Percentiles rank a stretch among this genome's conserved stretches.
These are phyloP conservation scores for Saccharomyces hybrid DNA, from an alignment of 1,139 yeast species.

Conservation along the genomic window DNA sequence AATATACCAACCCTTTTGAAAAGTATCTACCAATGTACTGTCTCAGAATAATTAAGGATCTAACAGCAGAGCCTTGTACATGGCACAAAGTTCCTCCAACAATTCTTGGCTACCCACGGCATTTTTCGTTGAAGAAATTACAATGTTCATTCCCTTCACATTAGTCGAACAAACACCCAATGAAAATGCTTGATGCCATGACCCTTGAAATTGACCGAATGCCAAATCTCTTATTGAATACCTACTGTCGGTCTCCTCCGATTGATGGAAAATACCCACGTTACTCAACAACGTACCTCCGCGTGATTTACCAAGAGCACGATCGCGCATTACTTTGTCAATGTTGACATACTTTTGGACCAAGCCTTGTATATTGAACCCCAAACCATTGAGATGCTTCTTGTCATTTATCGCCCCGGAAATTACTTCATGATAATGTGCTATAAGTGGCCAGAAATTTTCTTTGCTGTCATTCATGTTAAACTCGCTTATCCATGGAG, in stretches of 20 bases:
- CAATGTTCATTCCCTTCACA: slow-evolving; percentile 8
- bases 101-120: slow-evolving; percentile 4
- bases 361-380: slow-evolving; percentile 5
- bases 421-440: slow-evolving; percentile 6
- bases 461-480: slow-evolving; percentile 5
- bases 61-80: slow-evolving; percentile 3
- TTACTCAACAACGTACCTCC: neutral
- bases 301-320: neutral
- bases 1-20: neutral
- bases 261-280: neutral
- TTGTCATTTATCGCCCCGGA: slow-evolving; percentile 2
- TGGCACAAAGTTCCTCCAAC: slow-evolving; percentile 3
- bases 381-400: slow-evolving; percentile 1
- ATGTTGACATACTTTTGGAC: neutral
- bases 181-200: slow-evolving; percentile 2
- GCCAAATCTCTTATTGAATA: slow-evolving; percentile 5
- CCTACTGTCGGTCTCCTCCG: neutral
- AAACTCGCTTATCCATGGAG: slow-evolving; percentile 8
- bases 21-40: neutral
- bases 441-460: slow-evolving; percentile 7
- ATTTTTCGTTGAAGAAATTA: slow-evolving; percentile 5
- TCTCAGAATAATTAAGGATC: neutral
- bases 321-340: neutral
- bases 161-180: slow-evolving; percentile 8
- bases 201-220: slow-evolving; percentile 1